Evolutionary conservation across 306 rosid genomes (phyloP).

Genomic region (Luffa aegyptiaca): DNA sequence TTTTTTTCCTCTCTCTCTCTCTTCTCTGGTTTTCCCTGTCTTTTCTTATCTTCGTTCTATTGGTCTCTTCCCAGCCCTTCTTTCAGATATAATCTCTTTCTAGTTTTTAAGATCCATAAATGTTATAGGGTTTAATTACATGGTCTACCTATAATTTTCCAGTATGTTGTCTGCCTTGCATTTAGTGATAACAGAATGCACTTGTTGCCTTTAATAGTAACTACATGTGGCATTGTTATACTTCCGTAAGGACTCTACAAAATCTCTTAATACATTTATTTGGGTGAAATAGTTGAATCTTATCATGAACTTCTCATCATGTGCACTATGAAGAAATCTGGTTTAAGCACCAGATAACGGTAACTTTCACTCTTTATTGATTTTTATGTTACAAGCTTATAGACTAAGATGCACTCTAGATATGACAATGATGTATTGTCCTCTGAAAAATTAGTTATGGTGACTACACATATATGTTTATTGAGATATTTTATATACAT

Average conservation of each 20-base stretch:
- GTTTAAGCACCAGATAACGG: background rate
- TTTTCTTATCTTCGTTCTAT: background rate
- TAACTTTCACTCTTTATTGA: background rate
- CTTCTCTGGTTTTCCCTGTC: background rate
- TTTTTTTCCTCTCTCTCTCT: too few relatives aligned
- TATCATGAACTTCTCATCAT: background rate
- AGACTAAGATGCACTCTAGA: background rate
- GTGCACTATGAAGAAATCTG: background rate
- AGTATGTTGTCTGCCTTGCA: background rate
- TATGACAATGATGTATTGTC: background rate
- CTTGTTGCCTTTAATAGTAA: background rate
- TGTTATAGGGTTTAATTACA: background rate
- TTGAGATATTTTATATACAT: background rate
- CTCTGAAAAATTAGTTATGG: background rate
- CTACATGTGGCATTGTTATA: background rate
- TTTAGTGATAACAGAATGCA: background rate
- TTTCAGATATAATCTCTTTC: background rate
- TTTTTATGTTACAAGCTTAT: background rate
- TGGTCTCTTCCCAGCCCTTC: background rate
- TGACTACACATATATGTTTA: background rate
- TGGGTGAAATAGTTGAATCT: background rate
- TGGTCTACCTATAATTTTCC: background rate
- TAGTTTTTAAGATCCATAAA: background rate
- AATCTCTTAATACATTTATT: background rate
- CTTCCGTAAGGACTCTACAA: background rate